Base-by-base conservation (phyloP, 495 filamentous ascomycete genomes). In the Thermochaetoides thermophila region DNA sequence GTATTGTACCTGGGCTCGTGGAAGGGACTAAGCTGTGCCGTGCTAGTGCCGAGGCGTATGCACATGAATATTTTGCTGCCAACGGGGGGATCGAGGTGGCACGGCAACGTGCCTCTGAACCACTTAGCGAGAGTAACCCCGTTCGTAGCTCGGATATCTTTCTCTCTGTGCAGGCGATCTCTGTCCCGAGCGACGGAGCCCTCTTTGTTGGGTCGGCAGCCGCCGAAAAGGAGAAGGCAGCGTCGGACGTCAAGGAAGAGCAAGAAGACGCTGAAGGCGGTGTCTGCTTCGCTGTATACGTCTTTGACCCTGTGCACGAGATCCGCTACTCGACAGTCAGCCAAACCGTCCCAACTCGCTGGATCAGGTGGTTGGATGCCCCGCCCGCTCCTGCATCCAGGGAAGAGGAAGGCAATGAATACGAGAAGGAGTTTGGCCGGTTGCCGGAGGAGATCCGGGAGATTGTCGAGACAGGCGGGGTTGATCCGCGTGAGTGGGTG, bases 401-500 rank as follows among this genome's bases (percentile, higher is more conserved):
- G 20, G 62, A 47, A 29, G 48, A 52, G 13, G 53, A 52, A 15
- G 52, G 59, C 26, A 65, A 66, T 18, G 38, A 44, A 27, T 48
- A 44, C 11, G 39, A 34, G 15, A 35, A 20, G 4, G 49, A 51
- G 20, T 39, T 44, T 27, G 37, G 46, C 18, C 44, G 56, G 14
- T 59, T 89, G 7, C 89, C 87, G 2, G 77, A 79, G 15, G 81
- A 82, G 50, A 96, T 97, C 42, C 66, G 68, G 1, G 80, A 89
- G 52, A 91, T 96, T 40, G 71, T 96, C 35, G 75, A 86, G 47
- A 68, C 60, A 30, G 91, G 91, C 12, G 89, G 86, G 21, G 80
- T 95, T 2, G 89, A 97, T 52, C 89, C 89, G 1, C 66, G 89
- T 25, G 89, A 96, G 55, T 97, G 89, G 89, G 81, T 92, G 22